Percentiles rank a stretch among this genome's conserved stretches.
Evolutionary conservation across 208 protist species (phyloP).

Genomic region (Angomonas ambiguus): DNA sequence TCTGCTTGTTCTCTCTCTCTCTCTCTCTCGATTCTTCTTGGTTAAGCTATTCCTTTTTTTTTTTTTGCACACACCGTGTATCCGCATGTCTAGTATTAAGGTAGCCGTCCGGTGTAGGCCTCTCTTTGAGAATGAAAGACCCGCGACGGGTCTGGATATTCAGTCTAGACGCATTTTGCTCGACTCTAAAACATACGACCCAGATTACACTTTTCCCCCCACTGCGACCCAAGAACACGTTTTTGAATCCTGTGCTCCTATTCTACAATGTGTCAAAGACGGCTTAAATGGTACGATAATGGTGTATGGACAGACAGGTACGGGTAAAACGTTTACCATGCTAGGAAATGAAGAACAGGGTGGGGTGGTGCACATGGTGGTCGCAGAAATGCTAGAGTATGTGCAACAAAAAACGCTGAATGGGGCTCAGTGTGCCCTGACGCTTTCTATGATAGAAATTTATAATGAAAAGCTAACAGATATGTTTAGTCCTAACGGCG

Average conservation of each 20-base stretch:
- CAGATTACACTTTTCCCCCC: constrained; percentile 73
- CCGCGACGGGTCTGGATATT: constrained; percentile 72
- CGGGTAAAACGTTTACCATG: constrained; percentile 97
- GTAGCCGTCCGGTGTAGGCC: constrained; percentile 82
- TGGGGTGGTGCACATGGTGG: constrained; percentile 88
- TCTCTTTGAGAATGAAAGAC: constrained; percentile 70
- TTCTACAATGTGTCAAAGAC: constrained; percentile 86
- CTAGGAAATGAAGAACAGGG: constrained; percentile 60
- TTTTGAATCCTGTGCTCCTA: constrained; percentile 75
- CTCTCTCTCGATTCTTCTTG: constrained; percentile 10
- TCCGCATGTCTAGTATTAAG: constrained; percentile 77
- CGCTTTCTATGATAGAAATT: constrained; percentile 91
- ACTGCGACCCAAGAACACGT: constrained; percentile 79
- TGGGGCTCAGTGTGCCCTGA: constrained; percentile 80
- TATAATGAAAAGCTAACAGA: constrained; percentile 91
- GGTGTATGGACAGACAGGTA: constrained; percentile 94
- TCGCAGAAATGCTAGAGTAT: constrained; percentile 89
- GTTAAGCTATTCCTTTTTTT: constrained; percentile 8
- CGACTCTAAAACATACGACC: constrained; percentile 88
- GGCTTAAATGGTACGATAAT: constrained; percentile 92
- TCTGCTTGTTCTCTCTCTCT: constrained; percentile 1
- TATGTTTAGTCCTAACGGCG: constrained; percentile 79
- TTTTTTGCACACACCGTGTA: not conserved
- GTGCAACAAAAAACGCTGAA: constrained; percentile 79
- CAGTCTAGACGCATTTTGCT: constrained; percentile 78